phyloP scores from a whole-genome alignment of 371 early-diverging fungal genomes.

The Entomophthora muscae region DNA sequence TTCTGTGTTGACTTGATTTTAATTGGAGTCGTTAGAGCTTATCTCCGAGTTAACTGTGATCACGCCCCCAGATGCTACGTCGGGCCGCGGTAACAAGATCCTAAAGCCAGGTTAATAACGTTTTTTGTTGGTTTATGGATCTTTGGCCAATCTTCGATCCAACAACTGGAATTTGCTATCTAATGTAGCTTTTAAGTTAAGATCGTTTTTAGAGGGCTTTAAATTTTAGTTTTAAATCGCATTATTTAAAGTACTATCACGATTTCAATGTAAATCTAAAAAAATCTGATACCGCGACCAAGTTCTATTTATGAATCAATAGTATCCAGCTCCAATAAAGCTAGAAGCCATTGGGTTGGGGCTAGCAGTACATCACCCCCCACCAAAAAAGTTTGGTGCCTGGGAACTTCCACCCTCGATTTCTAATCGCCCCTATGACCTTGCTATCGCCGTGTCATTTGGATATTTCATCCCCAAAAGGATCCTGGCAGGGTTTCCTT shows the following conservation, averaged over 20 bases:
- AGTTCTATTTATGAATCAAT: slow-evolving; percentile 5
- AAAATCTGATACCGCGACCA: too few species aligned
- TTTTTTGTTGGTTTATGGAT: too few species aligned
- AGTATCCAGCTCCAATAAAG: slow-evolving; percentile 18
- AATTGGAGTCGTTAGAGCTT: neutral
- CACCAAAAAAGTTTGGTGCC: slow-evolving; percentile 20
- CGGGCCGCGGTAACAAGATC: slow-evolving; percentile 14
- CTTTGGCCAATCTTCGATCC: too few species aligned
- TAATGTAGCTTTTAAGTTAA: too few species aligned
- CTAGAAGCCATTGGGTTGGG: slow-evolving; percentile 13
- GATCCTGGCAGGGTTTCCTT: slow-evolving; percentile 40
- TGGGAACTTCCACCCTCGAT: slow-evolving; percentile 18
- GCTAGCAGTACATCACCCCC: slow-evolving; percentile 20
- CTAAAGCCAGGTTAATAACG: slow-evolving; percentile 10
- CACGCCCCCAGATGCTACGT: slow-evolving; percentile 21
- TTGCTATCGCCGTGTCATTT: slow-evolving; percentile 88
- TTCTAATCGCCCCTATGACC: slow-evolving; percentile 20
- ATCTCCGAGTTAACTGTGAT: slow-evolving; percentile 19
- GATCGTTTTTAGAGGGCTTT: neutral
- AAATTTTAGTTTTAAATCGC: neutral
- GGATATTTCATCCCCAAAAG: slow-evolving; percentile 69
- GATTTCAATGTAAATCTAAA: too few species aligned
- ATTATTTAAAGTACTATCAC: neutral
- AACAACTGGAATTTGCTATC: too few species aligned
- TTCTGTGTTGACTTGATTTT: neutral